phyloP scores from a whole-genome alignment of 352 stramenopile species.

The Pythium insidiosum region DNA sequence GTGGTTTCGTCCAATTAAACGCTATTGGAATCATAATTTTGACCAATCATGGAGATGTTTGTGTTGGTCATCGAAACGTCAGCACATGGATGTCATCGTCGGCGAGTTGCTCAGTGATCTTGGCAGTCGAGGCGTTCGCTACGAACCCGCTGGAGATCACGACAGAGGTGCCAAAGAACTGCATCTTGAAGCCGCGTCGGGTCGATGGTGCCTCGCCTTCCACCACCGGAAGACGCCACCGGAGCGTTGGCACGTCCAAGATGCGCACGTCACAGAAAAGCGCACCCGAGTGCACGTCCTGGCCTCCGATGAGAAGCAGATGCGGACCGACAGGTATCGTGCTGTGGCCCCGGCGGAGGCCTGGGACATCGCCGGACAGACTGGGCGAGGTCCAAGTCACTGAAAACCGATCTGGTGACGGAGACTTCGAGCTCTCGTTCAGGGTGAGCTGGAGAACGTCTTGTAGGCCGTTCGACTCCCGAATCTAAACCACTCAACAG shows the following conservation, averaged over 20 bases:
- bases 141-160: conserved; percentile 74
- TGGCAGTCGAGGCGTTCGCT: conserved; percentile 19
- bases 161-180: conserved; percentile 68
- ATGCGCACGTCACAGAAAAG: conserved; percentile 45
- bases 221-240: conserved; percentile 27
- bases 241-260: conserved; percentile 21
- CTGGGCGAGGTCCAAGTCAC: conserved; percentile 31
- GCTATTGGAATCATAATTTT: too few relatives aligned
- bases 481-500: too few relatives aligned
- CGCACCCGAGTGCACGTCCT: conserved; percentile 34
- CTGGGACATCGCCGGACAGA: conserved; percentile 28
- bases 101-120: conserved; percentile 44
- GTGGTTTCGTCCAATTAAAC: too few relatives aligned
- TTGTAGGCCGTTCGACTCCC: conserved; percentile 52
- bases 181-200: conserved; percentile 68
- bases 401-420: conserved; percentile 5
- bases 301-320: conserved; percentile 56
- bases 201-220: conserved; percentile 26
- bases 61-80: conserved; percentile 7
- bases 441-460: conserved; percentile 32
- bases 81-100: conserved; percentile 56
- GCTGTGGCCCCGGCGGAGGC: conserved; percentile 44
- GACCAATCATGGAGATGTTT: too few relatives aligned
- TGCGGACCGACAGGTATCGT: conserved; percentile 46
- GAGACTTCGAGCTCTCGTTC: not conserved